A percentile compares a stretch with the other conserved stretches of the same genome.
These are phyloP conservation scores for Lupinus albus DNA, from an alignment of 306 rosid species.

Conservation along the genomic window DNA sequence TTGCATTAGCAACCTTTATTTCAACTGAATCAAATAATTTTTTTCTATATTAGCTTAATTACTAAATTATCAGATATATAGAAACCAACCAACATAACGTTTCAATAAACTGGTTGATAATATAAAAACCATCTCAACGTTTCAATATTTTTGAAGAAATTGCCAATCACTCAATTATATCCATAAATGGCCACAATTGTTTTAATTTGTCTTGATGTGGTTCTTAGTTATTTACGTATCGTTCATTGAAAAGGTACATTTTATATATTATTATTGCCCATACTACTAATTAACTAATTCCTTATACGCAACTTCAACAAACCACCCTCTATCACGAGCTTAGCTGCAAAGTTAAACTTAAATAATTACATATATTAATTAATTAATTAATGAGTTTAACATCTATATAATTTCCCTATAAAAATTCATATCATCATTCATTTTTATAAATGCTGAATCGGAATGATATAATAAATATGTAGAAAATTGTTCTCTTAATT, in stretches of 20 bases:
- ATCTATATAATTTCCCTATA: too few species aligned
- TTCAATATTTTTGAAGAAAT: background rate
- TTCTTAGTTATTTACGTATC: background rate
- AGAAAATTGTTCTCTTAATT: too few species aligned
- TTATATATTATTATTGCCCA: background rate
- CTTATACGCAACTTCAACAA: slow-evolving; percentile 41
- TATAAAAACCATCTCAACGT: too few species aligned
- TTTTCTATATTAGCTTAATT: background rate
- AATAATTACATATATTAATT: background rate
- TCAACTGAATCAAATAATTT: too few species aligned
- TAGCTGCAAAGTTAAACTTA: slow-evolving; percentile 36
- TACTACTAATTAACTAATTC: slow-evolving; percentile 6
- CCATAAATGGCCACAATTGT: background rate
- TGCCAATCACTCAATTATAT: background rate
- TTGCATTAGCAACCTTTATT: too few species aligned
- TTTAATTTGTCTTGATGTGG: slow-evolving; percentile 7
- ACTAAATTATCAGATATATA: background rate
- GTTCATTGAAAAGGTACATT: background rate
- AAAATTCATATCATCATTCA: too few species aligned
- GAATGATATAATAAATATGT: too few species aligned
- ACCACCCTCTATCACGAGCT: slow-evolving; percentile 27
- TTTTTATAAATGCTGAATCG: too few species aligned
- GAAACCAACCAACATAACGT: background rate
- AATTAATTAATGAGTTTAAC: too few species aligned
- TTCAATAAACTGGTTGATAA: background rate